Percentiles rank a stretch among this genome's conserved stretches.
Evolutionary conservation across 2,329 filamentous ascomycete species (phyloP).

Genomic region (Mycogone perniciosa): DNA sequence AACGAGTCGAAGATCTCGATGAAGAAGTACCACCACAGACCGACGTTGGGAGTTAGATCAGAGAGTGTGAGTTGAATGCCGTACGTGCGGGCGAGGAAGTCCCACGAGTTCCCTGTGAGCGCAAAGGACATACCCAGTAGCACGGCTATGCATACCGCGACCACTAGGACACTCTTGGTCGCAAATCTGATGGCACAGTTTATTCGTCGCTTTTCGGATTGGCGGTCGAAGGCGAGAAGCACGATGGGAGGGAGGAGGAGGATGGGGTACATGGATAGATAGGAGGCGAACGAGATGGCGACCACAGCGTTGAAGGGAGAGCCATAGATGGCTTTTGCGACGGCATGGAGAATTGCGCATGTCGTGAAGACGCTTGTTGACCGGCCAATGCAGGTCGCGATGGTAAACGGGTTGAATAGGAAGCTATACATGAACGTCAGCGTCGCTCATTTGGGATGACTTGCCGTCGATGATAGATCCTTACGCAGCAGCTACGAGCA

Average conservation of each 20-base stretch:
- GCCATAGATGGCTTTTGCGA: conserved; percentile 72
- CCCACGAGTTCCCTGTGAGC: conserved; percentile 72
- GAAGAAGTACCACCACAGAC: conserved; percentile 99
- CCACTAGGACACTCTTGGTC: conserved; percentile 43
- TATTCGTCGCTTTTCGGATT: conserved; percentile 28
- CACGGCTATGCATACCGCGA: conserved; percentile 48
- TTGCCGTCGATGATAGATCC: conserved; percentile 17
- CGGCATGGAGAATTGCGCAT: conserved; percentile 76
- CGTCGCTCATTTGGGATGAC: background rate
- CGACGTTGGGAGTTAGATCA: conserved; percentile 90
- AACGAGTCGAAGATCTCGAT: conserved; percentile 99
- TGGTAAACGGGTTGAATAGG: conserved; percentile 90
- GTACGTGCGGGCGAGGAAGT: conserved; percentile 84
- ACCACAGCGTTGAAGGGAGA: conserved; percentile 71
- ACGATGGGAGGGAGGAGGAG: conserved; percentile 78
- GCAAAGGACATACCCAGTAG: conserved; percentile 67
- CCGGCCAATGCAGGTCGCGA: conserved; percentile 83
- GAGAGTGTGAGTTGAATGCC: conserved; percentile 86
- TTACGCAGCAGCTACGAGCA: conserved; percentile 73
- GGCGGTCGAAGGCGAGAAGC: conserved; percentile 71
- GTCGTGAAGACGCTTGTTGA: conserved; percentile 87
- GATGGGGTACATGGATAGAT: conserved; percentile 86
- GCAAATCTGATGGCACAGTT: conserved; percentile 45
- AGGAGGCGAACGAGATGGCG: conserved; percentile 78
- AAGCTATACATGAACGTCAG: conserved; percentile 50